These are phyloP conservation scores for Ascochyta fabae DNA, from an alignment of 2,329 filamentous ascomycete species.

Conservation along the genomic window DNA sequence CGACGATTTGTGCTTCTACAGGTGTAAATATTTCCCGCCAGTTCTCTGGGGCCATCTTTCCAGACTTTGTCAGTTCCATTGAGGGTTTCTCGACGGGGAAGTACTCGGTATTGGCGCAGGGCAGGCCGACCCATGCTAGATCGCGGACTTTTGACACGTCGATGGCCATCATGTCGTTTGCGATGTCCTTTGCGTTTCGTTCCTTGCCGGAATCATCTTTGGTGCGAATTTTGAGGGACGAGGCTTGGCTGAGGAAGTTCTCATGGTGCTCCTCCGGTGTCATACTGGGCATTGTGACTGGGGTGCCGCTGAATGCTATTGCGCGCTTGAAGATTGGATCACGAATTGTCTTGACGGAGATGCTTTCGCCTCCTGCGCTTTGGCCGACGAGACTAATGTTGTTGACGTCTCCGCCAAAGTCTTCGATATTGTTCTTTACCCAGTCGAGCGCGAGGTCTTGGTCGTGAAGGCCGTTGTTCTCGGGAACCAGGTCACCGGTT, in stretches of 20 bases:
- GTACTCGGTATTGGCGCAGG: constrained; percentile 15
- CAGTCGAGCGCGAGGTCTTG: constrained; percentile 47
- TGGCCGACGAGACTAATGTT: constrained; percentile 52
- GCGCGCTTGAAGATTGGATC: constrained; percentile 24
- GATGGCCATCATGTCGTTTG: constrained; percentile 12
- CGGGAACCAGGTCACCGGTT: constrained; percentile 38
- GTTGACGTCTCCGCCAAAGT: constrained; percentile 46
- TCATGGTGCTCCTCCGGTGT: constrained; percentile 18
- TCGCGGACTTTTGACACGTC: constrained; percentile 17
- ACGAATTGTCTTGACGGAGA: constrained; percentile 17
- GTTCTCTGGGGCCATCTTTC: constrained; percentile 6
- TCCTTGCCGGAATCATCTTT: background rate
- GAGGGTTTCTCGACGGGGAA: constrained; percentile 18
- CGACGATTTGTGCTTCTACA: constrained; percentile 22
- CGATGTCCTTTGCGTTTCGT: constrained; percentile 3
- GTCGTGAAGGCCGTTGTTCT: constrained; percentile 41
- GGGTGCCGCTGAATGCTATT: constrained; percentile 21
- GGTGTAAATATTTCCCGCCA: constrained; percentile 7
- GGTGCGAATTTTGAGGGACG: constrained; percentile 7
- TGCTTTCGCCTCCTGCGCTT: constrained; percentile 51
- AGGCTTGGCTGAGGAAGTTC: constrained; percentile 18
- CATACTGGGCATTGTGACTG: constrained; percentile 24
- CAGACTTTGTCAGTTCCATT: constrained; percentile 7
- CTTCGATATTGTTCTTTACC: constrained; percentile 43
- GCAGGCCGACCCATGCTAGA: constrained; percentile 23